Percentiles rank a stretch among this genome's conserved stretches.
phyloP scores from a whole-genome alignment of 352 stramenopile genomes.

The Phytophthora tentaculata region DNA sequence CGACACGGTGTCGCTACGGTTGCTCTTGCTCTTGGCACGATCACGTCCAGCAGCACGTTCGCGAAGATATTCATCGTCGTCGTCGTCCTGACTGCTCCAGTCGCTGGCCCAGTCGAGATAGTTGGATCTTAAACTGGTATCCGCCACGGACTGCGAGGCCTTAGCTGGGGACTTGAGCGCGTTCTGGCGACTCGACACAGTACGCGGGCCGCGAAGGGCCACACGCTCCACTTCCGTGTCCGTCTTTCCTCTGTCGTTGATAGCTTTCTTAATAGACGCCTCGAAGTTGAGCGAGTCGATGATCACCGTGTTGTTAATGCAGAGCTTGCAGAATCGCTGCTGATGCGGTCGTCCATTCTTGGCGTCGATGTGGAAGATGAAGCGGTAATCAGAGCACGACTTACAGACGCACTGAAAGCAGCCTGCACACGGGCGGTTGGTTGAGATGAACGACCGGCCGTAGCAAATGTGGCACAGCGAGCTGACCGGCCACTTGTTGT shows the following conservation, averaged over 20 bases:
- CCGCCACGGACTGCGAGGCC: conserved; percentile 30
- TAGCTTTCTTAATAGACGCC: conserved; percentile 31
- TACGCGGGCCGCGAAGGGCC: conserved; percentile 14
- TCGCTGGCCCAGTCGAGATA: conserved; percentile 46
- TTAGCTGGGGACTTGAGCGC: conserved; percentile 25
- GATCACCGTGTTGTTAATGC: conserved; percentile 46
- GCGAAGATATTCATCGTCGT: conserved; percentile 43
- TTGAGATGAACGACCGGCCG: conserved; percentile 46
- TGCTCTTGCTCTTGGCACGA: conserved; percentile 26
- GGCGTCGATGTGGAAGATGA: conserved; percentile 52
- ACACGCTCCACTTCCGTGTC: conserved; percentile 33
- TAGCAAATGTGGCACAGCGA: conserved; percentile 54
- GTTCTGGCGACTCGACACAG: conserved; percentile 27
- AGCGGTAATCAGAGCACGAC: conserved; percentile 52
- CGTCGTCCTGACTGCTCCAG: conserved; percentile 47
- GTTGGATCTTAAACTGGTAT: conserved; percentile 41
- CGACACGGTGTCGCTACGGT: conserved; percentile 32
- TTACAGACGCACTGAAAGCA: conserved; percentile 59
- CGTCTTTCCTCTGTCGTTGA: conserved; percentile 20
- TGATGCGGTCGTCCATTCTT: conserved; percentile 42
- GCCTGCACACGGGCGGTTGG: conserved; percentile 45
- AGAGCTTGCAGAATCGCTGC: conserved; percentile 56
- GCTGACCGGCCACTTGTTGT: conserved; percentile 42
- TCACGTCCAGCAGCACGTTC: conserved; percentile 21
- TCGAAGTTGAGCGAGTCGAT: conserved; percentile 43